Evolutionary conservation across 306 rosid genomes (phyloP).

Genomic region (Citrullus amarus): DNA sequence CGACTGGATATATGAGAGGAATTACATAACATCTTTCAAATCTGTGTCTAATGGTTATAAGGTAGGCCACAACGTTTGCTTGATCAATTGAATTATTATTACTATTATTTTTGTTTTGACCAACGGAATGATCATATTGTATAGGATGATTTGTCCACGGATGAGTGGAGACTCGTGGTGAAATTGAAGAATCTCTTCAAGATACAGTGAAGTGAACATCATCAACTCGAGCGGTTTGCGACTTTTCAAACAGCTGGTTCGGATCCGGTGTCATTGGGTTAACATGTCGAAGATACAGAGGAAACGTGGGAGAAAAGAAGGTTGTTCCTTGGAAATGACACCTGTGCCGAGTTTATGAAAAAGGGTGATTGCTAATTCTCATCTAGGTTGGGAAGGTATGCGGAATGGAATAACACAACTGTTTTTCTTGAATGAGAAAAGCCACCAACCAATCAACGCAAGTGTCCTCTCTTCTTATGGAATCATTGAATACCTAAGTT

Average conservation of each 20-base stretch:
- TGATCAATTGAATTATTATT: not conserved
- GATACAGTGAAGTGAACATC: slow-evolving; percentile 41
- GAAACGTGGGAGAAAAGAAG: not conserved
- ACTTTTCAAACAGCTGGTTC: not conserved
- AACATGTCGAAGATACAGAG: not conserved
- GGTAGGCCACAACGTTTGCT: no score
- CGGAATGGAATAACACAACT: not conserved
- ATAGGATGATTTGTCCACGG: slow-evolving; percentile 61
- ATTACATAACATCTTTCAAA: not conserved
- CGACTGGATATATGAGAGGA: not conserved
- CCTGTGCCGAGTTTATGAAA: not conserved
- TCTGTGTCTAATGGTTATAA: no score
- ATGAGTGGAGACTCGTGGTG: slow-evolving; percentile 76
- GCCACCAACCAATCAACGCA: not conserved
- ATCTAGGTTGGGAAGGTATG: not conserved
- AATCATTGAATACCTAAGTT: not conserved
- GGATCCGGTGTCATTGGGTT: not conserved
- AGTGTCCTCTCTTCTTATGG: not conserved
- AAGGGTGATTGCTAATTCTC: not conserved
- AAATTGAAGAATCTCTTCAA: slow-evolving; percentile 69
- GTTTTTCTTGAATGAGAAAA: not conserved
- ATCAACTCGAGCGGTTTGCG: not conserved
- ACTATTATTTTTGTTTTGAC: not conserved
- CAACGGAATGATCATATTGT: not conserved
- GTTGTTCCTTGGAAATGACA: not conserved